Evolutionary conservation across 768 basidiomycete species (phyloP).

Genomic region (Mrakia hoshinonis): DNA sequence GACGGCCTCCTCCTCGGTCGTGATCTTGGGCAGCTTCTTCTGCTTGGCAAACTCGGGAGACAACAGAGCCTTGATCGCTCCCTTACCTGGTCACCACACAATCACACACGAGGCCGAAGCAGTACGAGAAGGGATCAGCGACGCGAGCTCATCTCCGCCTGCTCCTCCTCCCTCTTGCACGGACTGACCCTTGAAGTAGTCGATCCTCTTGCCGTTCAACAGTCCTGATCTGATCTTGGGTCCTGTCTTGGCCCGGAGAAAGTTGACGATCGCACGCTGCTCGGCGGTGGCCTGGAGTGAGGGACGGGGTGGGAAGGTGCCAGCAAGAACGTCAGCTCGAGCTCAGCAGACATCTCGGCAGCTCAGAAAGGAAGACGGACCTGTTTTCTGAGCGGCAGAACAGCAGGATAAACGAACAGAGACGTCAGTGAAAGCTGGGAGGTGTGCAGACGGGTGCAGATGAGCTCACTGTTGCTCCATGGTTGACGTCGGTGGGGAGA

Average conservation of each 20-base stretch:
- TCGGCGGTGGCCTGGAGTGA: conserved; percentile 56
- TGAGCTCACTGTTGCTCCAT: conserved; percentile 2
- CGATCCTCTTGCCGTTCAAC: conserved; percentile 83
- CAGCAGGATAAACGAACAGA: neutral
- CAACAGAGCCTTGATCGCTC: conserved; percentile 81
- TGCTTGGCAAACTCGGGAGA: conserved; percentile 85
- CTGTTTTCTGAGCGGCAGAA: neutral
- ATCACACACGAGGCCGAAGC: neutral
- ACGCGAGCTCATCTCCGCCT: neutral
- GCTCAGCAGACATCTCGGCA: neutral
- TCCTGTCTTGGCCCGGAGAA: conserved; percentile 73
- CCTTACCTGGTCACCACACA: conserved; percentile 59
- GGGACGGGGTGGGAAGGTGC: too few relatives aligned
- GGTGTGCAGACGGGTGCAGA: neutral
- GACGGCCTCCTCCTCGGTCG: conserved; percentile 65
- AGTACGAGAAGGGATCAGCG: neutral
- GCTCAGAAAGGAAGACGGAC: too few relatives aligned
- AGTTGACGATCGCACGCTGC: conserved; percentile 71
- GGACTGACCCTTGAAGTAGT: conserved; percentile 87
- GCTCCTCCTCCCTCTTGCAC: neutral
- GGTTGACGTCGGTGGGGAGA: neutral
- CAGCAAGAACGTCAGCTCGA: neutral
- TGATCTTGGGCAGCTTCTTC: conserved; percentile 57
- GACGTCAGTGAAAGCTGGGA: neutral
- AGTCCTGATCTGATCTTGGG: conserved; percentile 85